A percentile compares a stretch with the other conserved stretches of the same genome.
These are phyloP conservation scores for Ceratobasidium sp. DNA, from an alignment of 1,284 basidiomycete species.

Conservation along the genomic window DNA sequence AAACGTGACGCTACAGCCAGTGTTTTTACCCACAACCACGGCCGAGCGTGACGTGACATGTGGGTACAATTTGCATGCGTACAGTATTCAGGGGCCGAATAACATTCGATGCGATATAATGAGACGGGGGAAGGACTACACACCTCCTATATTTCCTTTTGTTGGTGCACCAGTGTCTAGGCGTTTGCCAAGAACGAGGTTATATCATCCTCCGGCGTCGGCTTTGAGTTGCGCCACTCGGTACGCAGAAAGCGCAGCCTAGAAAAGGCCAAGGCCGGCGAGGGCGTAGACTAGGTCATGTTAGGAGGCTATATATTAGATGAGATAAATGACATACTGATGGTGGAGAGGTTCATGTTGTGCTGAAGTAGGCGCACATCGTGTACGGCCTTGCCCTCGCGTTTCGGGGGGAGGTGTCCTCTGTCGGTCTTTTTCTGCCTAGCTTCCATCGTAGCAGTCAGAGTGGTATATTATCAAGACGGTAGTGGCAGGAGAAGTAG, in stretches of 20 bases:
- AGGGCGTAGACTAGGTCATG: constrained; percentile 44
- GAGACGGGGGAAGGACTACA: not conserved
- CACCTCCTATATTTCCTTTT: constrained; percentile 32
- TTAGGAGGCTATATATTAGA: not conserved
- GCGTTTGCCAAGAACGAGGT: constrained; percentile 46
- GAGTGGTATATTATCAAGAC: too few relatives aligned
- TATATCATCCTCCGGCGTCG: constrained; percentile 49
- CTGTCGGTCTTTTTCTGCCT: constrained; percentile 25
- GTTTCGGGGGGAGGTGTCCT: constrained; percentile 44
- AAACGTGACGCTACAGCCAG: too few relatives aligned
- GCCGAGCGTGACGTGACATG: too few relatives aligned
- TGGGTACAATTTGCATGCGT: too few relatives aligned
- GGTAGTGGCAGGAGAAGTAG: not conserved
- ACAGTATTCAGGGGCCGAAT: constrained; percentile 11
- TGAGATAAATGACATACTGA: constrained; percentile 7
- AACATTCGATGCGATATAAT: not conserved
- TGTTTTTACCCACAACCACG: too few relatives aligned
- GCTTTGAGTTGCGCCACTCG: constrained; percentile 48
- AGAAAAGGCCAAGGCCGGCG: constrained; percentile 34
- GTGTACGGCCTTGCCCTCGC: constrained; percentile 31
- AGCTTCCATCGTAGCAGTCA: not conserved
- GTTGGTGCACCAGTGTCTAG: constrained; percentile 42
- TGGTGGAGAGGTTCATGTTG: constrained; percentile 16
- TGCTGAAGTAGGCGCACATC: constrained; percentile 39
- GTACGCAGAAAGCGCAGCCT: constrained; percentile 47